These are phyloP conservation scores for Sclerotinia spermophila DNA, from an alignment of 2,329 filamentous ascomycete species.

Conservation along the genomic window DNA sequence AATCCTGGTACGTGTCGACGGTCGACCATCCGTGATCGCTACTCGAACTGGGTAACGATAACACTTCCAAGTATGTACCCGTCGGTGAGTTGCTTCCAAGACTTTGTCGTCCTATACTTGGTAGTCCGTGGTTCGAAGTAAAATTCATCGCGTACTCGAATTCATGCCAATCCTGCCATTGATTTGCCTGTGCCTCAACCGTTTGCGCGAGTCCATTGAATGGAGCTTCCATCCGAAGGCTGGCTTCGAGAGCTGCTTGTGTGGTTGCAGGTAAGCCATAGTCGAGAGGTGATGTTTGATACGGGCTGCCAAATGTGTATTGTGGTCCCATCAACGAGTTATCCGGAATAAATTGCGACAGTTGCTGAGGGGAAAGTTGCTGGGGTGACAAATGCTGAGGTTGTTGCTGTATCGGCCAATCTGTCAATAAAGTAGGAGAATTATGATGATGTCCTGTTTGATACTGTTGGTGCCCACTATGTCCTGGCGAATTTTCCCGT, in stretches of 20 bases:
- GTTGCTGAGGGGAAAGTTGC: conserved; percentile 32
- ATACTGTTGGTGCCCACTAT: conserved; percentile 44
- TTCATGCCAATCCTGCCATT: conserved; percentile 75
- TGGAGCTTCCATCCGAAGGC: conserved; percentile 57
- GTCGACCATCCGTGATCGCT: conserved; percentile 85
- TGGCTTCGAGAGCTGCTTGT: conserved; percentile 59
- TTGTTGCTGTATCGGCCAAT: conserved; percentile 53
- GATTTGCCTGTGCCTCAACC: conserved; percentile 55
- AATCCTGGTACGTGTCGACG: conserved; percentile 70
- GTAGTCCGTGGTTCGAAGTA: conserved; percentile 44
- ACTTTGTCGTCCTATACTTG: conserved; percentile 46
- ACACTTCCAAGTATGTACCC: conserved; percentile 77
- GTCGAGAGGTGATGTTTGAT: conserved; percentile 36
- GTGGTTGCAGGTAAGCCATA: conserved; percentile 43
- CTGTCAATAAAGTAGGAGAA: conserved; percentile 49
- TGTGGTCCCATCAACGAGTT: conserved; percentile 37
- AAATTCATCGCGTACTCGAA: conserved; percentile 66
- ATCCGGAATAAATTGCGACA: conserved; percentile 37
- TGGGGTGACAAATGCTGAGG: conserved; percentile 36
- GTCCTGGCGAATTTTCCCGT: conserved; percentile 34
- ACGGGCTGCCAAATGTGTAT: conserved; percentile 34
- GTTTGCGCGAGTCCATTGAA: conserved; percentile 58
- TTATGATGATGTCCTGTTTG: conserved; percentile 45
- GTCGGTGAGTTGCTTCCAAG: conserved; percentile 65
- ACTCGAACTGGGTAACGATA: conserved; percentile 74